Evolutionary conservation across 1,284 basidiomycete species (phyloP).

Genomic region (Sanghuangporus baumii): DNA sequence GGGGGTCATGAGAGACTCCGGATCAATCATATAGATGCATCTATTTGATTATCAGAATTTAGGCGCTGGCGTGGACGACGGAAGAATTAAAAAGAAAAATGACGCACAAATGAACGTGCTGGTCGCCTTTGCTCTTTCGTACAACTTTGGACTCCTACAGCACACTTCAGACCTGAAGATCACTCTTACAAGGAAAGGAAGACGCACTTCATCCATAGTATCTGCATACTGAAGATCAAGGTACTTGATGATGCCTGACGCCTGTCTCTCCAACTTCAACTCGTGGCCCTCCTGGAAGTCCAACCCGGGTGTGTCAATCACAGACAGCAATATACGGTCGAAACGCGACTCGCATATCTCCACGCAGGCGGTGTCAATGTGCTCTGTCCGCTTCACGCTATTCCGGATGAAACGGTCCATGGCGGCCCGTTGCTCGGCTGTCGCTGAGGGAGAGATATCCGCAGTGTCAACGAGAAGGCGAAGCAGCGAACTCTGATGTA

Average conservation of each 20-base stretch:
- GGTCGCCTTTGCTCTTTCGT: slow-evolving; percentile 76
- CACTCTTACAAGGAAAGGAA: neutral
- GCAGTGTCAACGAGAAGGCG: slow-evolving; percentile 69
- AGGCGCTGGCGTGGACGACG: slow-evolving; percentile 5
- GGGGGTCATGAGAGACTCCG: slow-evolving; percentile 59
- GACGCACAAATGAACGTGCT: slow-evolving; percentile 76
- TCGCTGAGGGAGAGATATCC: slow-evolving; percentile 66
- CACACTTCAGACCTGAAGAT: slow-evolving; percentile 1
- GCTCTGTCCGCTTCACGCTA: slow-evolving; percentile 49
- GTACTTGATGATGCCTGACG: slow-evolving; percentile 64
- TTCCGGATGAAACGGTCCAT: slow-evolving; percentile 57
- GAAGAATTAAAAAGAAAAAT: neutral
- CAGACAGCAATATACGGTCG: slow-evolving; percentile 67
- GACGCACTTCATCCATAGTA: slow-evolving; percentile 73
- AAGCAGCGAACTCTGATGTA: slow-evolving; percentile 51
- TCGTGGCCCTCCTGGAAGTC: slow-evolving; percentile 68
- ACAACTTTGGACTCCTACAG: slow-evolving; percentile 77
- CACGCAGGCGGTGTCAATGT: slow-evolving; percentile 58
- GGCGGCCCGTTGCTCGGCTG: slow-evolving; percentile 58
- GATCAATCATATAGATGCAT: slow-evolving; percentile 80
- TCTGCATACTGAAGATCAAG: slow-evolving; percentile 74
- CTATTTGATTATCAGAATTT: slow-evolving; percentile 32
- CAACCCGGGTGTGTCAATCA: slow-evolving; percentile 77
- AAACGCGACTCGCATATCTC: slow-evolving; percentile 77
- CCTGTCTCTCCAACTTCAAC: slow-evolving; percentile 69